Conservation (phyloP, 805 yeast species). For the Yamadazyma ubonensis region DNA sequence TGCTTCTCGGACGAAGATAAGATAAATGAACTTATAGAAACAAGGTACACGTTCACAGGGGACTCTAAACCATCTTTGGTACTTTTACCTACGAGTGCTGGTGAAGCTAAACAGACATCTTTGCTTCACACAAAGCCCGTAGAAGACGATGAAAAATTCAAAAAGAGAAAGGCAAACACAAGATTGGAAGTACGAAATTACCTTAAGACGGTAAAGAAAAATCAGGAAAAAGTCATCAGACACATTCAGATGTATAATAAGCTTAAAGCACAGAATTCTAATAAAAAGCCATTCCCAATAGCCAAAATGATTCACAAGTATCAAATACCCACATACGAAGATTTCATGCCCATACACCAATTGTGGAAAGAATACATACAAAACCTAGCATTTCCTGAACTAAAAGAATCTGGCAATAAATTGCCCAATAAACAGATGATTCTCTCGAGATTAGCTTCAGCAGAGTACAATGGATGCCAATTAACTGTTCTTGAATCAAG, state of each 20-base stretch:
- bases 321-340: conserved; percentile 44
- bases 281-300: conserved; percentile 25
- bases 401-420: conserved; percentile 15
- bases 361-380: conserved; percentile 74
- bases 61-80: conserved; percentile 47
- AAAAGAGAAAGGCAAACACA: conserved; percentile 26
- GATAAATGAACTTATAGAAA: conserved; percentile 40
- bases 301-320: conserved; percentile 22
- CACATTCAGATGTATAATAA: conserved; percentile 33
- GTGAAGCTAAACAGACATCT: conserved; percentile 19
- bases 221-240: conserved; percentile 40
- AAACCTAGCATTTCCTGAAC: conserved; percentile 46
- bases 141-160: conserved; percentile 11
- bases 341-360: conserved; percentile 53
- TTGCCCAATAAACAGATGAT: conserved; percentile 30
- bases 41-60: conserved; percentile 47
- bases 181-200: conserved; percentile 45
- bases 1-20: conserved; percentile 38
- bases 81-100: conserved; percentile 36
- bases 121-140: conserved; percentile 17
- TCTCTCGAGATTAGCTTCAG: conserved; percentile 61
- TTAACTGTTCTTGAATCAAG: conserved; percentile 57
- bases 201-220: conserved; percentile 33
- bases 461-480: conserved; percentile 80
- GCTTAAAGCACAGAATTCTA: conserved; percentile 17